Evolutionary conservation across 768 basidiomycete genomes (phyloP), one percentile per base, ranked within the genome.

Genomic region (Hortiboletus campestris): DNA sequence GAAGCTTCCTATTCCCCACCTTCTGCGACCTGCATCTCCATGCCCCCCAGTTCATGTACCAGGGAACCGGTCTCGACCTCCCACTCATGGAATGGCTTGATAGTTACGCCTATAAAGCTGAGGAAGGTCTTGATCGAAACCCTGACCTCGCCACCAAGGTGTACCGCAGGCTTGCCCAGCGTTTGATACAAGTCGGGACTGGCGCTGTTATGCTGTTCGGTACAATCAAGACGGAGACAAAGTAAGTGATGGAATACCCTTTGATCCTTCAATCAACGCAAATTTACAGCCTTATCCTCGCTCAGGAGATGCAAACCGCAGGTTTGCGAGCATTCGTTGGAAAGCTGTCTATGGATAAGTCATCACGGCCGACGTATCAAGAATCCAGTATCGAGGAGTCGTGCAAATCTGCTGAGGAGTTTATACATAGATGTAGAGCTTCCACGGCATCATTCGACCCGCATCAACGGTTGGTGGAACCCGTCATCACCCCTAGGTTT

Each of bases 271-370:
- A 31, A 32, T 31, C 43, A 49, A 32, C 42, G 38, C 42, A 32
- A 36, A 0, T 19, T 13, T 50, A 31, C 46, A 95, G 92, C 67
- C 63, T 95, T 20, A 85, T 94, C 25, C 81, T 96, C 0, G 92
- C 93, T 4, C 74, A 84, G 35, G 78, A 76, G 13, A 91, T 95
- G 83, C 85, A 85, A 57, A 63, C 70, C 0, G 81, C 80, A 19
- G 91, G 94, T 6, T 61, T 95, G 17, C 77, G 94, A 32, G 90
- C 84, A 0, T 90, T 89, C 58, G 79, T 96, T n/a, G 94, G 93
- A 17, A 96, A 95, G 67, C 75, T 96, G 12, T 91, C 91, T 0
- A 94, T 94, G 93, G 91, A 94, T 67, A 84, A 82, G 25, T 89
- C 86, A 7, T 82, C 84, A 6, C 78, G 84, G 1, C 79, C 84